These are phyloP conservation scores for Pythium insidiosum DNA, from an alignment of 352 stramenopile genomes.

Conservation along the genomic window DNA sequence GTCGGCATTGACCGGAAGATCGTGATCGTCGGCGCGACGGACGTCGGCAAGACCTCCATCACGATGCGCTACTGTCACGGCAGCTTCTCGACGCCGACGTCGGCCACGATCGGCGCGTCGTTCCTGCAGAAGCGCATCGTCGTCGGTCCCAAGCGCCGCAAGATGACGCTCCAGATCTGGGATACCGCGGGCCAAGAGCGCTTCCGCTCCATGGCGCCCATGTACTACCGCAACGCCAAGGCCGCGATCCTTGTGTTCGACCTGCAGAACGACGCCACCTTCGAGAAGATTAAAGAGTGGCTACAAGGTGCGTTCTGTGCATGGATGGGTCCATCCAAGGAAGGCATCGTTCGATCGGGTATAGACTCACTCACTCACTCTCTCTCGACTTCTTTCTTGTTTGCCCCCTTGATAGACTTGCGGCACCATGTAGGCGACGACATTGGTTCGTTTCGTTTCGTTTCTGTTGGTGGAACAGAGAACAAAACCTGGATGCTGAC, in stretches of 20 bases:
- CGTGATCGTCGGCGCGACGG: slow-evolving; percentile 37
- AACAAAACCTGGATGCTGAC: neutral
- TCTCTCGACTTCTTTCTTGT: no score
- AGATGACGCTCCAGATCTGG: slow-evolving; percentile 65
- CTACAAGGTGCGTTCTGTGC: slow-evolving; percentile 40
- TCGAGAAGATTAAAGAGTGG: slow-evolving; percentile 28
- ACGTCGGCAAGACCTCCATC: slow-evolving; percentile 51
- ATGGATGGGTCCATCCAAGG: no score
- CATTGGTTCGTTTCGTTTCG: slow-evolving; percentile 24
- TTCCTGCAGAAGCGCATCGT: slow-evolving; percentile 48
- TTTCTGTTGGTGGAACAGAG: neutral
- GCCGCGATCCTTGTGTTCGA: slow-evolving; percentile 48
- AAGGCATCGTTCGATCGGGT: no score
- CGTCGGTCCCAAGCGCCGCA: slow-evolving; percentile 25
- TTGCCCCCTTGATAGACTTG: slow-evolving; percentile 29
- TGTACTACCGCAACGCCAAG: slow-evolving; percentile 47
- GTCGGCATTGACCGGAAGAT: slow-evolving; percentile 52
- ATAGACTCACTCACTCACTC: no score
- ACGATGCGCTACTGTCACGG: slow-evolving; percentile 53
- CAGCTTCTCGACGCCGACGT: slow-evolving; percentile 25
- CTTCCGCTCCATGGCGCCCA: slow-evolving; percentile 75
- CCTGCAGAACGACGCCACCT: slow-evolving; percentile 38
- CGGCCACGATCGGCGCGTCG: slow-evolving; percentile 13
- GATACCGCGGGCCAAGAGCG: slow-evolving; percentile 72
- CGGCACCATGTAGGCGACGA: slow-evolving; percentile 72